Percentiles rank a stretch among this genome's conserved stretches.
These are phyloP conservation scores for Recurvomyces mirabilis DNA, from an alignment of 495 filamentous ascomycete species.

Conservation along the genomic window DNA sequence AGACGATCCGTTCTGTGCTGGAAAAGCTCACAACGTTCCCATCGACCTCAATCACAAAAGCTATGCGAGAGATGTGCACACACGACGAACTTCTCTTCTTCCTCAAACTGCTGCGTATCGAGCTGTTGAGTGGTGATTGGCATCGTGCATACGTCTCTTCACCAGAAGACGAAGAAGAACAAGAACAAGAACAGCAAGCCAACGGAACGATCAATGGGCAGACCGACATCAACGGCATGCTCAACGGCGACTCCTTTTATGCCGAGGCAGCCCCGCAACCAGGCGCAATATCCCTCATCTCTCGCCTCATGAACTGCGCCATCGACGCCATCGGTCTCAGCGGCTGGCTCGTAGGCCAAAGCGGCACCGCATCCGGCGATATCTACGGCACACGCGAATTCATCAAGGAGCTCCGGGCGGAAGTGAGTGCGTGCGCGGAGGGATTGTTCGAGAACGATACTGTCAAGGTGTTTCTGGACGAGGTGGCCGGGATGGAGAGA, in stretches of 20 bases:
- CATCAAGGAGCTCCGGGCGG: conserved; percentile 7
- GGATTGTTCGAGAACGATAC: conserved; percentile 9
- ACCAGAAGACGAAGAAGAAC: not conserved
- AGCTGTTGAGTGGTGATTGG: conserved; percentile 56
- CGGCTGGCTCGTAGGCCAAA: conserved; percentile 58
- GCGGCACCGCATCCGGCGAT: not conserved
- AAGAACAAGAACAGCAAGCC: not conserved
- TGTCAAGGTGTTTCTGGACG: conserved; percentile 8
- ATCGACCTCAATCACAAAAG: conserved; percentile 40
- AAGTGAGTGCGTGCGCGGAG: conserved; percentile 16
- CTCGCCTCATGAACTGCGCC: conserved; percentile 58
- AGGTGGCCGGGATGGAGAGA: conserved; percentile 7
- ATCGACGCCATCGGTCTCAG: conserved; percentile 75
- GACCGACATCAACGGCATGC: not conserved
- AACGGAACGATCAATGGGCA: too few species aligned
- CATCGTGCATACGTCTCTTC: conserved; percentile 48
- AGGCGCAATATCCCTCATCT: conserved; percentile 37
- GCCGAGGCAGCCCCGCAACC: conserved; percentile 16
- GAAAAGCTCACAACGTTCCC: conserved; percentile 57
- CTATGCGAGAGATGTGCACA: conserved; percentile 54
- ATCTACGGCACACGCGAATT: conserved; percentile 5
- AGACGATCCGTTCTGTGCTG: conserved; percentile 35
- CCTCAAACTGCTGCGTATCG: conserved; percentile 58
- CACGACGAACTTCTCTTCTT: conserved; percentile 59
- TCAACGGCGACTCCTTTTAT: not conserved